Base-by-base conservation (phyloP, 192 early-diverging fungal species). In the Gigaspora rosea region DNA sequence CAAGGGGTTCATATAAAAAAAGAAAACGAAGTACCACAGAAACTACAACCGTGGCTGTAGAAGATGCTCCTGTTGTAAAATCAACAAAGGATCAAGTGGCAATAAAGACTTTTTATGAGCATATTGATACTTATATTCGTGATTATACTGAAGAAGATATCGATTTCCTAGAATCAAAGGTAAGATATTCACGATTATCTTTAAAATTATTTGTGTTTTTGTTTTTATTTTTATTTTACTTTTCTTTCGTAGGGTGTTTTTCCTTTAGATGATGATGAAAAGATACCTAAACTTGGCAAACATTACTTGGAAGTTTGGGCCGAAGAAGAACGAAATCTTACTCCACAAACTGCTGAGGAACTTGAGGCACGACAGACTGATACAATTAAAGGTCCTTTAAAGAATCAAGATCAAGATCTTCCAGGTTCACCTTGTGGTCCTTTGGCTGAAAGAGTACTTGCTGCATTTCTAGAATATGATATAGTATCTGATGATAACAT, bases 111-210 rank as follows among this genome's bases (percentile, higher is more conserved):
- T 98, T 94, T 77, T 96, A 91, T 92, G 73, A 85, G 8, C 92
- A 91, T 8, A 82, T 92, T 58, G 97, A 97, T 22, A 94, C 95
- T 75, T 97, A 92, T 75, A 95, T 94, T 76, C 83, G 95, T 20
- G 84, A 83, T 46, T 86, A 97, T 59, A 88, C 85, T 20, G 94
- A 96, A 65, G 91, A 93, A 18, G 97, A 98, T 80, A 67, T 95
- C 32, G 78, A 80, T 13, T 88, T 90, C 64, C 78, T 98, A 71
- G 86, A 93, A 73, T 76, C 85, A 50, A 80, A 87, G 64, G 88
- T 86, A 79, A 22, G 67, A 35, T 35, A 20, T 22, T 4, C 6
- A 35, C 13, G 1, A 54, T 72, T 35, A 8, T 57, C 27, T 71
- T 11, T 15, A 73, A 77, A 3, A 65, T 78, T 1, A 47, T 78